Conservation (phyloP, 345 rosid genomes). For the Camelina hispida region DNA sequence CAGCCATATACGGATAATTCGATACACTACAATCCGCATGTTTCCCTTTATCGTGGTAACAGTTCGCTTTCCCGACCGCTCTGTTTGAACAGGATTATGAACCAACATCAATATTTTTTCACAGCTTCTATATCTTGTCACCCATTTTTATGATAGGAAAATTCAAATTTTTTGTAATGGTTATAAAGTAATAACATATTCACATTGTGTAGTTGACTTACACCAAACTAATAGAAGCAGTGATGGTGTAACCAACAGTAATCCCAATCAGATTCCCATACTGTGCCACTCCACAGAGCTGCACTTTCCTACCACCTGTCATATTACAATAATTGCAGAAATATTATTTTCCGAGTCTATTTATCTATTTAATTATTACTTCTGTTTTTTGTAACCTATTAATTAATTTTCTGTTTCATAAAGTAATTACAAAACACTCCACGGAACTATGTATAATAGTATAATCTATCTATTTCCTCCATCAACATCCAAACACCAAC, state of each 20-base stretch:
- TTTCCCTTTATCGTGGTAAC: slow-evolving; percentile 76
- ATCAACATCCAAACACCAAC: slow-evolving; percentile 30
- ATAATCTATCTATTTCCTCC: background rate
- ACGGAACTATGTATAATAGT: slow-evolving; percentile 28
- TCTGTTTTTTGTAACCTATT: slow-evolving; percentile 24
- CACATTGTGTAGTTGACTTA: slow-evolving; percentile 52
- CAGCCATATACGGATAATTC: slow-evolving; percentile 65
- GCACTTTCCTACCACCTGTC: slow-evolving; percentile 69
- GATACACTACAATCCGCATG: slow-evolving; percentile 53
- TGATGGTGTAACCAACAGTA: slow-evolving; percentile 86
- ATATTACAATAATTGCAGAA: slow-evolving; percentile 23
- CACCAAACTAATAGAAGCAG: slow-evolving; percentile 98
- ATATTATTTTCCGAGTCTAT: slow-evolving; percentile 4
- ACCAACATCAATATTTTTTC: slow-evolving; percentile 19
- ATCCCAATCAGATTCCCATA: slow-evolving; percentile 72
- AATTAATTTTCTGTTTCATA: slow-evolving; percentile 31
- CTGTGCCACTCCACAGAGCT: slow-evolving; percentile 84
- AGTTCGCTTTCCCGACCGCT: slow-evolving; percentile 76
- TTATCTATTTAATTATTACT: slow-evolving; percentile 7
- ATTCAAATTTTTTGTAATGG: background rate
- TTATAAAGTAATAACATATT: slow-evolving; percentile 26
- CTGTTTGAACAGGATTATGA: slow-evolving; percentile 46
- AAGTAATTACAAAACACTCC: slow-evolving; percentile 39
- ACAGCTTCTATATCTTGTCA: background rate
- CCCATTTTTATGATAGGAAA: background rate